A percentile compares a stretch with the other conserved stretches of the same genome.
phyloP scores from a whole-genome alignment of 176 grass and related monocot genomes.

The Carex pumila region DNA sequence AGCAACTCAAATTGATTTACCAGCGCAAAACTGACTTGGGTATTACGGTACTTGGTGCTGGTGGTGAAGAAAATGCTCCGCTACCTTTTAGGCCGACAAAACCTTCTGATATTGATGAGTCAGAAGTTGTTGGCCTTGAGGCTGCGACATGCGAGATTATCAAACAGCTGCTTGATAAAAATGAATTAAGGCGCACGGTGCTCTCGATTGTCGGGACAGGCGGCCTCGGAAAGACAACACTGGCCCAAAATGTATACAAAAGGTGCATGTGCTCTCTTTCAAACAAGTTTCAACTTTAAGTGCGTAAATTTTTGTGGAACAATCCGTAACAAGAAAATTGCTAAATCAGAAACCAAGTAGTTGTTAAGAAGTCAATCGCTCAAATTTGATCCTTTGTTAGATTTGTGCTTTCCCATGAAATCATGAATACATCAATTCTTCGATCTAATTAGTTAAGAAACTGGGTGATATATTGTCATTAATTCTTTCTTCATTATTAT shows the following conservation, averaged over 20 bases:
- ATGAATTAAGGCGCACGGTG: neutral
- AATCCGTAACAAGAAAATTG: no score
- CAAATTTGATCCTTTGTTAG: no score
- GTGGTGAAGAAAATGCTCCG: no score
- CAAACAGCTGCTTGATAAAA: neutral
- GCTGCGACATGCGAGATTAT: neutral
- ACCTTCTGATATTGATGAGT: neutral
- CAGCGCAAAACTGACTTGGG: neutral
- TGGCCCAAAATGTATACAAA: neutral
- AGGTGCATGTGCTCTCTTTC: neutral
- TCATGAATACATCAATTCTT: neutral
- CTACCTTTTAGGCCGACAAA: neutral
- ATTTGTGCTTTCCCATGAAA: no score
- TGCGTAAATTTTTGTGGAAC: no score
- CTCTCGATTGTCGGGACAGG: neutral
- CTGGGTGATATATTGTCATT: no score
- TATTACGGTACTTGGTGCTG: neutral
- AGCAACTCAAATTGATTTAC: neutral
- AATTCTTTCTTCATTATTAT: no score
- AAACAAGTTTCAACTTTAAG: no score
- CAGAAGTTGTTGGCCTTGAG: neutral
- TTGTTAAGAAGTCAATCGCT: no score
- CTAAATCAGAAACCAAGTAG: no score
- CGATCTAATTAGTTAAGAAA: no score
- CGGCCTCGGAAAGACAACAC: neutral